Conservation (phyloP, 768 basidiomycete genomes). For the Crepidotus variabilis region DNA sequence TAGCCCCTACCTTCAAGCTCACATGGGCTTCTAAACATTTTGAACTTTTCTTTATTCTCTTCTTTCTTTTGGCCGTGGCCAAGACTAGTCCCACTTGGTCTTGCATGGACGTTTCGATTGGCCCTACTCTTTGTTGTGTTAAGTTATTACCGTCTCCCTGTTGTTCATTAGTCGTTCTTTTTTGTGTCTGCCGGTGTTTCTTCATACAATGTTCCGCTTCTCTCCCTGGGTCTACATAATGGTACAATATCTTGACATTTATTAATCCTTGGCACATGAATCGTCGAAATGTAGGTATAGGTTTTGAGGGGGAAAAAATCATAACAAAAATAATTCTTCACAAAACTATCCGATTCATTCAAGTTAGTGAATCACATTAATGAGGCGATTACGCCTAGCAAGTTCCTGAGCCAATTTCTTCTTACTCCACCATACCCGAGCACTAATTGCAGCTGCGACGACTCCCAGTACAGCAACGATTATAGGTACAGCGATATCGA, state of each 20-base stretch:
- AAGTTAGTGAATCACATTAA: too few species aligned
- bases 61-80: background rate
- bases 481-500: constrained; percentile 1
- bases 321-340: background rate
- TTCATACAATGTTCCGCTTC: background rate
- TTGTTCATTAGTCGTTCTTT: background rate
- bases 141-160: background rate
- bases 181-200: background rate
- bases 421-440: background rate
- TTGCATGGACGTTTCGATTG: background rate
- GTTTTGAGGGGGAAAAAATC: background rate
- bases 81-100: background rate
- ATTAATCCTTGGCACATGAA: background rate
- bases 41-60: background rate
- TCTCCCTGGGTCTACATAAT: background rate
- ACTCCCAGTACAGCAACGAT: constrained; percentile 2
- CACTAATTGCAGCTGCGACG: background rate
- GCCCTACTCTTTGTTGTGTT: background rate
- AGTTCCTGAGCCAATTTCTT: background rate
- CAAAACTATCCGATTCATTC: too few species aligned
- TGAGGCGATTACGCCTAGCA: background rate
- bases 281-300: background rate
- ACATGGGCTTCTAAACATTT: constrained; percentile 13
- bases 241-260: background rate
- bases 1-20: constrained; percentile 21